Base-by-base conservation (phyloP, 2,329 filamentous ascomycete species). In the Leptographium procerum region DNA sequence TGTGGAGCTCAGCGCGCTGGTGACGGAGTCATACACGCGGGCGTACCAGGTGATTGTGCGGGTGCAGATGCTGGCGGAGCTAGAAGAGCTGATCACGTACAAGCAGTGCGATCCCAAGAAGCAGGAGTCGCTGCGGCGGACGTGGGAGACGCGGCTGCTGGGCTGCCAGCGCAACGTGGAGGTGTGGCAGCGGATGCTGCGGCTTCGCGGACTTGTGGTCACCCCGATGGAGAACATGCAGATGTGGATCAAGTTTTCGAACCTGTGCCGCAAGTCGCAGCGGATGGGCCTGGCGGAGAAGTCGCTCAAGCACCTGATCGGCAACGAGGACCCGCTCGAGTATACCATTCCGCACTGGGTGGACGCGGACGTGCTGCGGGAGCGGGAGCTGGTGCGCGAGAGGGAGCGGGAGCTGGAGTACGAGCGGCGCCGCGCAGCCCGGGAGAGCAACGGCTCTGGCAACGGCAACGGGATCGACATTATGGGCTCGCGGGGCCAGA, bases 201-300 rank as follows among this genome's bases (percentile, higher is more conserved):
- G 96, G 69, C 85, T 99, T 34, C 85, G 94, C 61, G 89, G 91
- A 24, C 79, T 99, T 56, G 94, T 99, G 60, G 92, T 97, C 61
- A 86, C 86, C 0, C 92, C 95, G 0, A 84, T 84, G 36, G 91
- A 99, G 70, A 96, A 96, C 67, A 90, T 95, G 78, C 89, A 95
- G 67, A 99, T 99, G 91, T 96, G 91, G 85, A 97, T 99, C 77
- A 99, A 99, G 70, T 99, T 96, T 70, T 89, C 94, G 66, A 99
- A 97, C 66, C 83, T 99, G 7, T 99, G 95, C 72, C 88, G 95
- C 66, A 99, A 99, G 72, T 96, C 92, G 51, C 88, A 90, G 59
- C 87, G 94, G 33, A 91, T 92, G 79, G 92, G 94, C 11, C 81
- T 99, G 54, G 94, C 94, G 1, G 94, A 99, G 73, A 95, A 96